These are phyloP conservation scores for Linnemannia hyalina DNA, from an alignment of 192 early-diverging fungal species.

Conservation along the genomic window DNA sequence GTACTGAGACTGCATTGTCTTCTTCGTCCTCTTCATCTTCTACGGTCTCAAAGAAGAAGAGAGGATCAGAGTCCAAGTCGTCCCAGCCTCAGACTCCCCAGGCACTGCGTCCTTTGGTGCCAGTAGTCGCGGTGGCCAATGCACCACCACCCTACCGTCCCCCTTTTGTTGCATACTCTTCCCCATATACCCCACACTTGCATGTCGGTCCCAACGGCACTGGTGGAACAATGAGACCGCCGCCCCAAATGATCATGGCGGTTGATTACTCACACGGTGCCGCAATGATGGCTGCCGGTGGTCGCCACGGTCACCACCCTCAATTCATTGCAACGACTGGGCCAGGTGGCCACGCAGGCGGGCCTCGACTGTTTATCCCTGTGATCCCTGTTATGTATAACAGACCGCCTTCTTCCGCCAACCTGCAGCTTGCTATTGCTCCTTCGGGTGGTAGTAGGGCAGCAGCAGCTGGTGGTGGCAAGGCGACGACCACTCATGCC, in stretches of 20 bases:
- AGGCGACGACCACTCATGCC: constrained; percentile 34
- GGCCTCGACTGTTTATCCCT: constrained; percentile 38
- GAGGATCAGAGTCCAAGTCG: constrained; percentile 15
- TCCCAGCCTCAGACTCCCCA: not conserved
- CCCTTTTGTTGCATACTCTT: constrained; percentile 40
- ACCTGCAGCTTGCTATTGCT: not conserved
- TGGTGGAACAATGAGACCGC: constrained; percentile 12
- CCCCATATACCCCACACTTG: constrained; percentile 19
- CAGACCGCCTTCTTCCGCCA: constrained; percentile 21
- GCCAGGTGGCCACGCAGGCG: constrained; percentile 6
- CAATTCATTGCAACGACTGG: constrained; percentile 23
- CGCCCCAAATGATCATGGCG: constrained; percentile 46
- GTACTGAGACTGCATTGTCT: constrained; percentile 16
- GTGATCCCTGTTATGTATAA: constrained; percentile 56
- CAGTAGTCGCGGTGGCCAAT: not conserved
- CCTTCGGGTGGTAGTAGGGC: not conserved
- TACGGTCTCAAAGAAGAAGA: constrained; percentile 28
- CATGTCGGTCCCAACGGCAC: not conserved
- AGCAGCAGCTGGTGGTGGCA: not conserved
- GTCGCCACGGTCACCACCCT: not conserved
- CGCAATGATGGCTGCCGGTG: constrained; percentile 4
- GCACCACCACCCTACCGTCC: constrained; percentile 52
- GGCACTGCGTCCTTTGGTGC: constrained; percentile 32
- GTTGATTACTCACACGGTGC: constrained; percentile 40
- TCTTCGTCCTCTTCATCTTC: not conserved